Base-by-base conservation (phyloP, 352 stramenopile species). In the Pythium aphanidermatum region DNA sequence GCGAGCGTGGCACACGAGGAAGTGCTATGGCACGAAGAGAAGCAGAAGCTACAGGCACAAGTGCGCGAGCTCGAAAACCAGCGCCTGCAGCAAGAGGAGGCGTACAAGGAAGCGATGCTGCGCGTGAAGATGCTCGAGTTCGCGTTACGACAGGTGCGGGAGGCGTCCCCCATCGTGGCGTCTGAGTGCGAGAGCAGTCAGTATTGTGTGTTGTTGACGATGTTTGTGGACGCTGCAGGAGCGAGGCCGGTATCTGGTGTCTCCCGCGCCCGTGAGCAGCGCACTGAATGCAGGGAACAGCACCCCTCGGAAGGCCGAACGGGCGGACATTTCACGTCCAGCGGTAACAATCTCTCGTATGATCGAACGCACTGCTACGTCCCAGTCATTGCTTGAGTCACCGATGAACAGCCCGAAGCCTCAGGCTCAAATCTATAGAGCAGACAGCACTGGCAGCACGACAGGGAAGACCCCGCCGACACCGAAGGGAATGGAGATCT, bases 121-220 rank as follows among this genome's bases (percentile, higher is more conserved):
- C 82, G 81, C 33, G 65, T 94, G 31, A 94, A 94, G 59, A 94
- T 94, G 82, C 77, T 94, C 55, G 79, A 94, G 43, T 94, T 91
- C 52, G 82, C 82, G 39, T 55, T 94, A 33, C 73, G 74, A 3
- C 79, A 90, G 68, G 68, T 79, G 16, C 20, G 55, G 4, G 8
- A 25, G 20, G 13, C 11, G 31, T 35, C 7, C 13, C 11, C 30
- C 29, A 34, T 14, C 10, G 29, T 34, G 29, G 29, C 29, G 10
- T 14, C 14, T 34, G 14, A 14, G 11, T 14, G 14, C 29, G 29
- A 34, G 29, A 34, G 29, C 29, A 11, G 10, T 34, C 29, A n/a
- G n/a, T n/a, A n/a, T n/a, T n/a, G n/a, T n/a, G n/a, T n/a, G n/a
- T n/a, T n/a, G n/a, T n/a, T n/a, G n/a, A n/a, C n/a, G n/a, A n/a